phyloP scores from a whole-genome alignment of 495 filamentous ascomycete species.

The Rusavskia elegans region DNA sequence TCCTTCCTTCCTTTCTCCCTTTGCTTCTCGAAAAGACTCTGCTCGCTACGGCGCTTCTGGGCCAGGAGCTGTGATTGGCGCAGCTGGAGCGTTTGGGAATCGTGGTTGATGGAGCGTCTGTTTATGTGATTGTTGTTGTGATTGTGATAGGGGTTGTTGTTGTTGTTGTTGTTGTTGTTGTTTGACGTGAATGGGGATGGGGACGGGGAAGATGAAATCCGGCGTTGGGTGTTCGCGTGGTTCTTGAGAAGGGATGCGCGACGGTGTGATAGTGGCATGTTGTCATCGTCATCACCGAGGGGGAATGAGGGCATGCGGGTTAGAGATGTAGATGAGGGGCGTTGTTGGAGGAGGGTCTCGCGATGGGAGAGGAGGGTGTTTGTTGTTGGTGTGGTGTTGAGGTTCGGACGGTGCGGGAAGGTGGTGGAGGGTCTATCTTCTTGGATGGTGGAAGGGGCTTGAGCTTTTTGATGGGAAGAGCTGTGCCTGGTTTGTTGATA shows the following conservation, averaged over 20 bases:
- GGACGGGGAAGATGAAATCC: background rate
- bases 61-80: constrained; percentile 17
- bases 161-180: constrained; percentile 42
- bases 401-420: constrained; percentile 12
- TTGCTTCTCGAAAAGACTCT: background rate
- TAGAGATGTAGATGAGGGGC: constrained; percentile 6
- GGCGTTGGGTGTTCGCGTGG: background rate
- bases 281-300: background rate
- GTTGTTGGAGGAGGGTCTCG: constrained; percentile 9
- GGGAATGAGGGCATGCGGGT: constrained; percentile 3
- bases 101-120: no score
- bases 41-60: constrained; percentile 15
- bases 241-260: constrained; percentile 9
- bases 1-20: constrained; percentile 17
- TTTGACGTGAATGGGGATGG: no score
- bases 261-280: constrained; percentile 8
- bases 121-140: no score
- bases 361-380: constrained; percentile 7
- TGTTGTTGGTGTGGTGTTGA: constrained; percentile 2
- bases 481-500: no score
- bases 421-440: constrained; percentile 20
- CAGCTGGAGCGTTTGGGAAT: no score
- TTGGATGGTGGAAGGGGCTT: constrained; percentile 18
- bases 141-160: constrained; percentile 21
- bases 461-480: background rate